Percentiles rank a stretch among this genome's conserved stretches.
Evolutionary conservation across 495 filamentous ascomycete genomes (phyloP).

Genomic region (Daldinia loculata): DNA sequence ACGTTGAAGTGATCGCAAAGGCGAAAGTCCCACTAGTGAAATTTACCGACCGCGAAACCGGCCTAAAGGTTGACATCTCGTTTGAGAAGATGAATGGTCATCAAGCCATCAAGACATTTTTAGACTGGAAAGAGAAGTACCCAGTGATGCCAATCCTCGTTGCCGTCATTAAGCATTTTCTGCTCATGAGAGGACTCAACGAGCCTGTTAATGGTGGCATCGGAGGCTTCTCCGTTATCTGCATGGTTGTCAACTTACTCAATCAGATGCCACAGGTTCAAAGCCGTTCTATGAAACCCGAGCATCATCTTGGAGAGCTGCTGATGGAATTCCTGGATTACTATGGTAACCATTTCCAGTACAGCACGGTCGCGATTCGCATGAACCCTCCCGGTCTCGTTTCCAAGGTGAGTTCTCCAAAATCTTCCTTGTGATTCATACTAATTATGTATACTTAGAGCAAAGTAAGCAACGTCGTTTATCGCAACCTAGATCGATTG

Average conservation of each 20-base stretch:
- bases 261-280: constrained; percentile 77
- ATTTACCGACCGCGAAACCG: constrained; percentile 76
- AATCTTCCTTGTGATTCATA: neutral
- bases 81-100: constrained; percentile 91
- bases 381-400: constrained; percentile 75
- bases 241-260: constrained; percentile 86
- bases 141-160: constrained; percentile 86
- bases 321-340: constrained; percentile 87
- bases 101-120: constrained; percentile 78
- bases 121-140: constrained; percentile 76
- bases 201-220: constrained; percentile 90
- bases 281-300: constrained; percentile 61
- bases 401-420: constrained; percentile 68
- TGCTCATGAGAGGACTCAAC: constrained; percentile 87
- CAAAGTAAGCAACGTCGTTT: constrained; percentile 47
- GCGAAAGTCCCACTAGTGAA: constrained; percentile 96
- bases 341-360: constrained; percentile 83
- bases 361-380: constrained; percentile 70
- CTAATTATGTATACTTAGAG: constrained; percentile 45
- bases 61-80: constrained; percentile 85
- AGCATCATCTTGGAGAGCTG: constrained; percentile 76
- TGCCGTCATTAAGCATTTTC: constrained; percentile 88
- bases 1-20: constrained; percentile 69
- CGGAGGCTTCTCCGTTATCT: constrained; percentile 94
- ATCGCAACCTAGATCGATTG: constrained; percentile 64